Evolutionary conservation across 495 filamentous ascomycete species (phyloP).

Genomic region (Talaromyces adpressus): DNA sequence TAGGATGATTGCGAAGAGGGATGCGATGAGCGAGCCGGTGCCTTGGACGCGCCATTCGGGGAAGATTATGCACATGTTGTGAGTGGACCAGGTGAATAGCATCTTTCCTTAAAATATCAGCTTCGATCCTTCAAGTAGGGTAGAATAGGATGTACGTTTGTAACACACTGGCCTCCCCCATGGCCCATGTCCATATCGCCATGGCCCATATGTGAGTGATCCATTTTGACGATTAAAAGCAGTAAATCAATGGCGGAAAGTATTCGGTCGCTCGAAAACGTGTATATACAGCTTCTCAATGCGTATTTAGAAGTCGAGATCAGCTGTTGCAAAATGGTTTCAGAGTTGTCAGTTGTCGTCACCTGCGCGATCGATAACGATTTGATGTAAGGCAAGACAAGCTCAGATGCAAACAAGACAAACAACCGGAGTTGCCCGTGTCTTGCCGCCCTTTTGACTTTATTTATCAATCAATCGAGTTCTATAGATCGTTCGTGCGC

Average conservation of each 20-base stretch:
- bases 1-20: slow-evolving; percentile 71
- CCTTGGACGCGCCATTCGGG: slow-evolving; percentile 77
- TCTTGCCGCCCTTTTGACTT: not conserved
- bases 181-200: slow-evolving; percentile 48
- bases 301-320: not conserved
- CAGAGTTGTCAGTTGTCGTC: not conserved
- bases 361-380: not conserved
- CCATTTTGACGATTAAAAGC: slow-evolving; percentile 15
- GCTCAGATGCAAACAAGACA: slow-evolving; percentile 32
- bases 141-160: slow-evolving; percentile 56
- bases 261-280: not conserved
- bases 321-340: not conserved
- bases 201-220: slow-evolving; percentile 35
- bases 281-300: not conserved
- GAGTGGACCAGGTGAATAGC: slow-evolving; percentile 93
- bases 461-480: not conserved
- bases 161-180: slow-evolving; percentile 63
- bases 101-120: slow-evolving; percentile 50
- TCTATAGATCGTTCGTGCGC: not conserved
- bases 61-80: slow-evolving; percentile 93
- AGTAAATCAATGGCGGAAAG: not conserved
- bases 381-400: not conserved
- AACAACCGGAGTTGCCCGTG: slow-evolving; percentile 26
- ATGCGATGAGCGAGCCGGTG: slow-evolving; percentile 65
- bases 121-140: not conserved